These are phyloP conservation scores for Rhinocladiella similis DNA, from an alignment of 2,329 filamentous ascomycete species.

Conservation along the genomic window DNA sequence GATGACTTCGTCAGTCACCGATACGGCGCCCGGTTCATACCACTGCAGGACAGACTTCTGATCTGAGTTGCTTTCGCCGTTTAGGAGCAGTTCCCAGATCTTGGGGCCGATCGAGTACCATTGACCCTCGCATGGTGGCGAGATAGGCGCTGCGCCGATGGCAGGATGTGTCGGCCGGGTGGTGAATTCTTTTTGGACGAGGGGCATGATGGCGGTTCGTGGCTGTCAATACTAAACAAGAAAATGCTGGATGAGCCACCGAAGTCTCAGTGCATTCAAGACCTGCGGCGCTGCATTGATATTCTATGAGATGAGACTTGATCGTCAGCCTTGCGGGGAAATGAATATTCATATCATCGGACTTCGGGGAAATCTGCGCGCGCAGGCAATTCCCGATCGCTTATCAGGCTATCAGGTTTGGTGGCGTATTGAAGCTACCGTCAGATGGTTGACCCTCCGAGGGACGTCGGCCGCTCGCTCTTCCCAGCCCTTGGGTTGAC, in stretches of 20 bases:
- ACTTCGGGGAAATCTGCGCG: neutral
- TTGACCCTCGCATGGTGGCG: neutral
- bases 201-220: conserved; percentile 26
- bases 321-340: no score
- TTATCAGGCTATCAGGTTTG: neutral
- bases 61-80: conserved; percentile 35
- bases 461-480: no score
- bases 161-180: conserved; percentile 26
- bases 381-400: neutral
- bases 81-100: conserved; percentile 40
- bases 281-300: no score
- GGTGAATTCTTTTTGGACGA: conserved; percentile 29
- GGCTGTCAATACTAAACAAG: no score
- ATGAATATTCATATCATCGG: no score
- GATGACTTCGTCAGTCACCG: conserved; percentile 32
- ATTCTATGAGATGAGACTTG: no score
- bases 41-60: conserved; percentile 37
- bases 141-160: conserved; percentile 21
- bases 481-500: no score
- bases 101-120: conserved; percentile 32
- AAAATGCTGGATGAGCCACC: no score
- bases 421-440: neutral
- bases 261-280: no score
- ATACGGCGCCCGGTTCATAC: conserved; percentile 36
- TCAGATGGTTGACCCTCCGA: neutral